Conservation (phyloP, 1,139 yeast species). For the Geotrichum siamense region DNA sequence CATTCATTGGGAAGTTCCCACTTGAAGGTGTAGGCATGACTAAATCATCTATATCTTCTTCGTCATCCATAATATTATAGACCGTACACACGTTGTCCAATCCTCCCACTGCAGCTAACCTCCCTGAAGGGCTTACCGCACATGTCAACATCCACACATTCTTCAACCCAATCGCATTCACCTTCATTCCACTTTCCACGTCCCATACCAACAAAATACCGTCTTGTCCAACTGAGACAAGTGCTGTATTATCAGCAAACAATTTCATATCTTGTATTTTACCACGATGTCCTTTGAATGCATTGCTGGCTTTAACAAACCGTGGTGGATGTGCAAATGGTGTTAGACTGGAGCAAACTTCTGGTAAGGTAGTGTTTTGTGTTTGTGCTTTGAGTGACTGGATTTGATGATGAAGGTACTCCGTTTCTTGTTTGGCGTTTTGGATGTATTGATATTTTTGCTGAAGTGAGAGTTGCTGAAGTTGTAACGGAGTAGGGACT, state of each 20-base stretch:
- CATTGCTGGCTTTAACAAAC: constrained; percentile 17
- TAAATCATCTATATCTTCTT: constrained; percentile 6
- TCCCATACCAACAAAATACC: constrained; percentile 86
- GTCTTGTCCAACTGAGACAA: constrained; percentile 78
- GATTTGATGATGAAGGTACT: constrained; percentile 22
- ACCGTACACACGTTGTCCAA: constrained; percentile 72
- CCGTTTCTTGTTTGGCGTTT: constrained; percentile 23
- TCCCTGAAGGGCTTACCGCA: constrained; percentile 61
- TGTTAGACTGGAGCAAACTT: background rate
- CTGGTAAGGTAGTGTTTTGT: constrained; percentile 21
- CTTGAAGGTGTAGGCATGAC: constrained; percentile 3
- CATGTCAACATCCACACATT: constrained; percentile 77
- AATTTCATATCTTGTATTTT: constrained; percentile 66
- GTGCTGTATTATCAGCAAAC: constrained; percentile 51
- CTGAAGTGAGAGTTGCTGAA: constrained; percentile 18
- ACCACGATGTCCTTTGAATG: constrained; percentile 66
- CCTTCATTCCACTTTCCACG: constrained; percentile 62
- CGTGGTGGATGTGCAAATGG: background rate
- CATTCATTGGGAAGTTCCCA: constrained; percentile 14
- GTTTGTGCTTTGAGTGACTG: constrained; percentile 18
- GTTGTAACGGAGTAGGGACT: constrained; percentile 21
- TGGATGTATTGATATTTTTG: constrained; percentile 21
- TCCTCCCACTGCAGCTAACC: constrained; percentile 72
- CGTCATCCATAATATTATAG: constrained; percentile 40
- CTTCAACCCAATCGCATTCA: constrained; percentile 48